These are phyloP conservation scores for Poa annua DNA, from an alignment of 176 grass and related monocot species.

Conservation along the genomic window DNA sequence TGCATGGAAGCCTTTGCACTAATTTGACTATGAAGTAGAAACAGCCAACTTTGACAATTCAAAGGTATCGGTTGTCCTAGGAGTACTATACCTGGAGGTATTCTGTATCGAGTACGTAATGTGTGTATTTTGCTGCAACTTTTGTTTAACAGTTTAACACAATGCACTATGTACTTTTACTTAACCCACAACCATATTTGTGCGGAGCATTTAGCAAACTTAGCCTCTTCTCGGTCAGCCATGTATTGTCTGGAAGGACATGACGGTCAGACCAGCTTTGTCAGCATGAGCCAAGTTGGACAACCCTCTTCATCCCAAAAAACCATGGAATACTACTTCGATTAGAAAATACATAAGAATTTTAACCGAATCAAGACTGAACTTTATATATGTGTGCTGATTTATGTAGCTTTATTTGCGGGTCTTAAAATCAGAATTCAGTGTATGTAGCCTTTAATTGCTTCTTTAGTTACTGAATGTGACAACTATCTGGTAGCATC, in stretches of 20 bases:
- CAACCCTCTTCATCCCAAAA: background rate
- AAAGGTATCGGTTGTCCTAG: background rate
- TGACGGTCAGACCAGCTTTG: background rate
- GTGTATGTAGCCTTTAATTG: background rate
- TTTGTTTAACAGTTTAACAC: background rate
- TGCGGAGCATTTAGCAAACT: background rate
- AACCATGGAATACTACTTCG: background rate
- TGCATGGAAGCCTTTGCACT: background rate
- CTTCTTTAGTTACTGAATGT: background rate
- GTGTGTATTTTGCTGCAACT: background rate
- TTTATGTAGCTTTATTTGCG: background rate
- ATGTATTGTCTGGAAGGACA: background rate
- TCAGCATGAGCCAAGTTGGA: background rate
- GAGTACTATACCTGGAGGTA: background rate
- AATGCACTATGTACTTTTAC: background rate
- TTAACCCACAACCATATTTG: background rate
- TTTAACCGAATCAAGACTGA: background rate
- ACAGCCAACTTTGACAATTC: background rate
- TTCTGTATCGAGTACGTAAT: background rate
- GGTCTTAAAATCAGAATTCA: background rate
- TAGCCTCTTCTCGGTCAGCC: background rate
- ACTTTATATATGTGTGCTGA: too few relatives aligned
- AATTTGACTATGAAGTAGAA: background rate
- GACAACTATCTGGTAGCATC: background rate
- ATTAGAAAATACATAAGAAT: background rate